Conservation (phyloP, 257 asterid species). For the Coffea canephora region DNA sequence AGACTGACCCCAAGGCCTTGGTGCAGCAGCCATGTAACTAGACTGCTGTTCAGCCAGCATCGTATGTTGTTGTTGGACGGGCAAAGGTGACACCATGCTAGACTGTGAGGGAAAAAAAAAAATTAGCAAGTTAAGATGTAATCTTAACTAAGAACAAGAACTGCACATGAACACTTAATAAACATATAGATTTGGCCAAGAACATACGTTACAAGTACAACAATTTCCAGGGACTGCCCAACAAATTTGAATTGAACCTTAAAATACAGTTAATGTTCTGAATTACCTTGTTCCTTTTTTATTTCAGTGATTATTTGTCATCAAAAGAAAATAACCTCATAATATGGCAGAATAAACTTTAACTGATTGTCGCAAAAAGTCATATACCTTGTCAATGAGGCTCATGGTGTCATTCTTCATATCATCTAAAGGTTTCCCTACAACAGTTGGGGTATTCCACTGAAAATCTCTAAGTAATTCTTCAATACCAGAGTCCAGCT, state of each 20-base stretch:
- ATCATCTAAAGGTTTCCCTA: slow-evolving; percentile 10
- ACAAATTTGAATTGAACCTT: neutral
- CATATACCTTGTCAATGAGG: slow-evolving; percentile 15
- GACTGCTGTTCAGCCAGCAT: slow-evolving; percentile 4
- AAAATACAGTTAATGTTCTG: neutral
- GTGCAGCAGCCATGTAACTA: slow-evolving; percentile 10
- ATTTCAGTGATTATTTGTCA: neutral
- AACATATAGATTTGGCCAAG: neutral
- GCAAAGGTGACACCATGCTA: neutral
- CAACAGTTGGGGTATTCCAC: slow-evolving; percentile 17
- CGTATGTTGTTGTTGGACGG: slow-evolving; percentile 6
- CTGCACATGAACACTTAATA: neutral
- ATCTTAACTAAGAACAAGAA: neutral
- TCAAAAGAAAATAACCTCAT: neutral
- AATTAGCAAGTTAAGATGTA: neutral
- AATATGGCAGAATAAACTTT: neutral
- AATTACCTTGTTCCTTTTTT: neutral
- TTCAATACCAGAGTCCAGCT: slow-evolving; percentile 40
- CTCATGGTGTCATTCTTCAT: slow-evolving; percentile 3
- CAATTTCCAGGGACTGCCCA: neutral
- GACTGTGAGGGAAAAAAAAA: neutral
- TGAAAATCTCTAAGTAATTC: slow-evolving; percentile 36
- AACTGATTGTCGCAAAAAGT: neutral
- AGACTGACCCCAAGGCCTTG: slow-evolving; percentile 15
- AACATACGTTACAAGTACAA: neutral